Conservation (phyloP, 495 filamentous ascomycete genomes). For the Penicillium paxilli region DNA sequence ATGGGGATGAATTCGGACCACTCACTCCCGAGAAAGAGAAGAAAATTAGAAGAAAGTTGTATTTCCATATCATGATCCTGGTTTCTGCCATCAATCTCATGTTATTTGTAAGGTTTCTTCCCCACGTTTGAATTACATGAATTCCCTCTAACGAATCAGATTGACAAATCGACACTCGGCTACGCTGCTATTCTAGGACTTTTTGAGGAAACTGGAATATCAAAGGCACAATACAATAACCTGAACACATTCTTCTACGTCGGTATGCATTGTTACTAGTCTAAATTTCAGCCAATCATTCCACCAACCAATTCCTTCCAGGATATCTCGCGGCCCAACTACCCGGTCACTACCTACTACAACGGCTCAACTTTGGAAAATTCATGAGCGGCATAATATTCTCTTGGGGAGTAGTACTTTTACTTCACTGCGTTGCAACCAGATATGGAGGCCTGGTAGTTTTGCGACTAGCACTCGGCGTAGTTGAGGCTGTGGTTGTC, state of each 20-base stretch:
- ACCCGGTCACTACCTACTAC: slow-evolving; percentile 26
- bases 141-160: slow-evolving; percentile 2
- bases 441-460: slow-evolving; percentile 22
- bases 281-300: too few species aligned
- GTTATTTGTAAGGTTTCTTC: background rate
- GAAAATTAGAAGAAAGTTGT: background rate
- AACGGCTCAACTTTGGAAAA: slow-evolving; percentile 24
- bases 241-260: slow-evolving; percentile 25
- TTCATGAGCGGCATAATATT: slow-evolving; percentile 20
- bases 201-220: slow-evolving; percentile 22
- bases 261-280: slow-evolving; percentile 21
- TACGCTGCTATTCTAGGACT: slow-evolving; percentile 26
- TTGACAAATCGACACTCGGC: slow-evolving; percentile 23
- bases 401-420: slow-evolving; percentile 18
- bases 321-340: slow-evolving; percentile 3
- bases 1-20: slow-evolving; percentile 16
- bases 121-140: background rate
- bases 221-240: slow-evolving; percentile 21
- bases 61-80: background rate
- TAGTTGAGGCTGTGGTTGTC: slow-evolving; percentile 19
- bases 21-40: slow-evolving; percentile 20
- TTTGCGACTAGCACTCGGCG: slow-evolving; percentile 22
- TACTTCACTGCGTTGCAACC: slow-evolving; percentile 20
- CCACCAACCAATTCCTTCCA: background rate
- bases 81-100: background rate